Percentiles rank a stretch among this genome's conserved stretches.
These are phyloP conservation scores for Claviceps capensis DNA, from an alignment of 2,329 filamentous ascomycete species.

Conservation along the genomic window DNA sequence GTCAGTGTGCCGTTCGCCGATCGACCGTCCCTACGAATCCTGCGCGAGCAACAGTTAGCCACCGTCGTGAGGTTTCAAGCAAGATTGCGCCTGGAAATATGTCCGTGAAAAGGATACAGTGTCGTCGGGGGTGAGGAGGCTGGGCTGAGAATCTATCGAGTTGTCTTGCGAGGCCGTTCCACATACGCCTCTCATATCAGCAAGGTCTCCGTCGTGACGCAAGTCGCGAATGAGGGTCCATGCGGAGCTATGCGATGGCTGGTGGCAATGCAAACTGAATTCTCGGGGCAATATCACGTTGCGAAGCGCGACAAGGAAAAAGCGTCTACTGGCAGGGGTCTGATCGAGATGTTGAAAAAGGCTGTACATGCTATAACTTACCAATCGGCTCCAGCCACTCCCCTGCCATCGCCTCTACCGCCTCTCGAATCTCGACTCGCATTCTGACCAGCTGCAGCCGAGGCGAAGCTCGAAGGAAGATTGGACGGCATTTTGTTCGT, in stretches of 20 bases:
- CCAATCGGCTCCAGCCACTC: conserved; percentile 55
- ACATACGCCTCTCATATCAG: background rate
- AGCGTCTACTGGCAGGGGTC: background rate
- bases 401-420: conserved; percentile 44
- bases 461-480: conserved; percentile 73
- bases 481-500: conserved; percentile 50
- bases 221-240: background rate
- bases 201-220: background rate
- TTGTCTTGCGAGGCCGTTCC: background rate
- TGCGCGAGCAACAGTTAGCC: conserved; percentile 14
- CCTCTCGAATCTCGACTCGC: conserved; percentile 44
- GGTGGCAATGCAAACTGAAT: background rate
- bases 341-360: background rate
- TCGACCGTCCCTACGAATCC: conserved; percentile 45
- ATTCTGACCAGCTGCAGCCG: conserved; percentile 65
- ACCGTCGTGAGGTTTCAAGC: background rate
- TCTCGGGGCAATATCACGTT: background rate
- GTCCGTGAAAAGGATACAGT: background rate
- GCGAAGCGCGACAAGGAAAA: background rate
- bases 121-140: background rate
- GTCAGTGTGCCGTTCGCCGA: conserved; percentile 49
- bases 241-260: background rate
- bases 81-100: background rate
- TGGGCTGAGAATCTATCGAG: background rate
- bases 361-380: conserved; percentile 29